Conservation (phyloP, 2,329 filamentous ascomycete genomes). For the Sclerotinia nivalis region DNA sequence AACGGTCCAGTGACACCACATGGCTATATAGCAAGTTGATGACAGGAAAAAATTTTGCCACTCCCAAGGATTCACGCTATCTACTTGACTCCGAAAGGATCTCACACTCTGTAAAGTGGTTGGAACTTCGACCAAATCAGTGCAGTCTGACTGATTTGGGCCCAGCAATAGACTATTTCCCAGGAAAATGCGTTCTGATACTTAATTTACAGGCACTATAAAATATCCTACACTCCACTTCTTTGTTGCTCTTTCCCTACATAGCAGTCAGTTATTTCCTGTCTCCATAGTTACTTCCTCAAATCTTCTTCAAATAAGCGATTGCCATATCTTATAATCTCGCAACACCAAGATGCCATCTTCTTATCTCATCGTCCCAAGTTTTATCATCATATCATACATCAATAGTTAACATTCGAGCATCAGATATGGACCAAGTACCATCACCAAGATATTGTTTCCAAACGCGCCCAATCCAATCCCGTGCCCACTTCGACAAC, state of each 20-base stretch:
- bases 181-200: no score
- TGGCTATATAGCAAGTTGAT: not conserved
- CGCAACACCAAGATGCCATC: not conserved
- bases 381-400: not conserved
- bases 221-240: not conserved
- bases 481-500: rapidly evolving
- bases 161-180: no score
- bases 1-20: not conserved
- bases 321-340: not conserved
- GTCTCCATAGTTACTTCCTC: not conserved
- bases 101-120: no score
- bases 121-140: no score
- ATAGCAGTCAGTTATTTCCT: not conserved
- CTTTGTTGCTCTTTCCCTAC: not conserved
- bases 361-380: not conserved
- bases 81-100: no score
- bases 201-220: no score
- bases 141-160: no score
- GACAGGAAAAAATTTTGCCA: no score
- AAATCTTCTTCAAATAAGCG: no score
- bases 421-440: not conserved
- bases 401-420: not conserved
- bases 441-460: not conserved
- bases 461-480: not conserved
- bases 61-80: no score